Evolutionary conservation across 1,284 basidiomycete species (phyloP), one percentile per base, ranked within the genome.

Genomic region (Gymnopus androsaceus): DNA sequence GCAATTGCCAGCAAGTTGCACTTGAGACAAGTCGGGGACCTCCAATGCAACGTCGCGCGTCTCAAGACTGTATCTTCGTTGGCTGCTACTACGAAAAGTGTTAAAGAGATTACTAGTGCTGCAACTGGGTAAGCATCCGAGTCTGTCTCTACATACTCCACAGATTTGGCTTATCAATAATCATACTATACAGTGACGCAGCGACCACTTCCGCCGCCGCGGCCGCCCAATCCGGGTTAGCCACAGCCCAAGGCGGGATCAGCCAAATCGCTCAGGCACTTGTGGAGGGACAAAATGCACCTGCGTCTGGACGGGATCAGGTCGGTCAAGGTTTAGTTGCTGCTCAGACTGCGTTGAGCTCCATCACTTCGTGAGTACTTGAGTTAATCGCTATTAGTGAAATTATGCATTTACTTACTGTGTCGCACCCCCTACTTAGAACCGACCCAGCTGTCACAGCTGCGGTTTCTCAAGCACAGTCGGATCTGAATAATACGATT

Each of bases 251-350:
- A 40, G 59, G 58, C 23, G 73, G 71, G 3, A 72, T 75, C 51
- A 65, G 59, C 45, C 64, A 65, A 8, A 75, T 75, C 51, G 73
- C 68, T 11, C 57, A 63, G 47, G 66, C 74, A 1, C 65, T 75
- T 28, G 14, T 75, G 44, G 69, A 68, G 2, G 71, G 72, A 8
- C 65, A 70, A 57, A 54, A 64, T 14, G 71, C 74, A 0, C 72
- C 74, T 15, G 72, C 73, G n/a, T 63, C 47, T 46, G 71, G 72
- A 17, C 68, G 74, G 42, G 62, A 65, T 57, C 69, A 72, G 59
- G 72, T 73, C 33, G 57, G 58, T 25, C 44, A 52, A 28, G 70
- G 71, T 17, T 63, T 75, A 17, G 23, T 11, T 15, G 44, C 47
- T 8, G 56, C 46, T 12, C 45, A 52, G 21, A 49, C 36, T 41